These are phyloP conservation scores for Aphanomyces astaci DNA, from an alignment of 352 stramenopile genomes.

Conservation along the genomic window DNA sequence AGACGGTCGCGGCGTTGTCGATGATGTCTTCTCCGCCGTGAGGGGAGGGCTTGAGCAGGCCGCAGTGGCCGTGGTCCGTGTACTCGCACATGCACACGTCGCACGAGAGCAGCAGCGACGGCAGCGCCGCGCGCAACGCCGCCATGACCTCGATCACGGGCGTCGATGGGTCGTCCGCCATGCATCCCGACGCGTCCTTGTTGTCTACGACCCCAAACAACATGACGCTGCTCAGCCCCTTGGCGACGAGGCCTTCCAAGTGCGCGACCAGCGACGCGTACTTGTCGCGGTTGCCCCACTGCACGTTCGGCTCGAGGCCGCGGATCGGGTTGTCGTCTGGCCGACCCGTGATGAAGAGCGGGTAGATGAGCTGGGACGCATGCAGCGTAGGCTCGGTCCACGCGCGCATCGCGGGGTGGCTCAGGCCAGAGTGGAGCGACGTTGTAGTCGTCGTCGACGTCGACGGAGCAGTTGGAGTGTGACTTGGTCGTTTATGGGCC, in stretches of 20 bases:
- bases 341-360: constrained; percentile 79
- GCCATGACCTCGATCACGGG: constrained; percentile 69
- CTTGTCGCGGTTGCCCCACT: constrained; percentile 68
- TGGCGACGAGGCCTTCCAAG: constrained; percentile 53
- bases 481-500: background rate
- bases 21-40: constrained; percentile 95
- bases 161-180: constrained; percentile 65
- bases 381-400: constrained; percentile 85
- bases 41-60: constrained; percentile 40
- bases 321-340: constrained; percentile 60
- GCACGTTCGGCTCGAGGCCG: constrained; percentile 74
- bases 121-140: constrained; percentile 51
- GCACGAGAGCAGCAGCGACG: constrained; percentile 73
- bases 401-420: constrained; percentile 67
- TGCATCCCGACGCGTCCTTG: constrained; percentile 67
- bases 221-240: constrained; percentile 80
- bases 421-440: constrained; percentile 68
- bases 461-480: background rate
- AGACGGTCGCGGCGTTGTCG: constrained; percentile 94
- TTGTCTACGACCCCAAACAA: constrained; percentile 82
- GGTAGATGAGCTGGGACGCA: constrained; percentile 84
- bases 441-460: background rate
- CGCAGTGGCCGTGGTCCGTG: constrained; percentile 84
- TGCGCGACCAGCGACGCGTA: constrained; percentile 68
- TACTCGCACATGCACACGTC: constrained; percentile 89